Conservation (phyloP, 371 early-diverging fungal species). For the Mortierella sp. region DNA sequence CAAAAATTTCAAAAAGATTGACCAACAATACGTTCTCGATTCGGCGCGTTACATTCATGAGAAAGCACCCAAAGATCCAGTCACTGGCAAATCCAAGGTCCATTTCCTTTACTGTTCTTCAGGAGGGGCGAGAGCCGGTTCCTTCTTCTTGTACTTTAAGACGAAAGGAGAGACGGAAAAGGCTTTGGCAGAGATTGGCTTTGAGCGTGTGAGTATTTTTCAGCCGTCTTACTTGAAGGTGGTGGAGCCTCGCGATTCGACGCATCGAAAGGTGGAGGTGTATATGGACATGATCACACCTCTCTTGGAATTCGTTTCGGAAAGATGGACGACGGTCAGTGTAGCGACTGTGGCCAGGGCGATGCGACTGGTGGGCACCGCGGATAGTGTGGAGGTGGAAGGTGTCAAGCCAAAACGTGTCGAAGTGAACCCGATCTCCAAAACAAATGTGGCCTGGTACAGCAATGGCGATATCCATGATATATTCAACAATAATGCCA, state of each 20-base stretch:
- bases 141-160: constrained; percentile 73
- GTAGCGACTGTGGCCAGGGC: constrained; percentile 33
- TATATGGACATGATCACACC: constrained; percentile 16
- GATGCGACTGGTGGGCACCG: constrained; percentile 35
- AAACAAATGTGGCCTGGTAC: constrained; percentile 25
- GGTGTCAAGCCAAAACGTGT: constrained; percentile 25
- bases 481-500: constrained; percentile 34
- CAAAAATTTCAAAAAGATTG: constrained; percentile 75
- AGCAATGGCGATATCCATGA: constrained; percentile 40
- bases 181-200: constrained; percentile 67
- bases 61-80: constrained; percentile 62
- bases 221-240: constrained; percentile 68
- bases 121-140: constrained; percentile 63
- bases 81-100: constrained; percentile 54
- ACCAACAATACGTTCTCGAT: constrained; percentile 77
- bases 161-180: constrained; percentile 84
- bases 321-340: constrained; percentile 18
- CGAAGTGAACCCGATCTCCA: constrained; percentile 21
- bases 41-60: constrained; percentile 70
- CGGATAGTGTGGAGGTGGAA: constrained; percentile 19
- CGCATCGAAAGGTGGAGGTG: constrained; percentile 10
- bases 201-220: constrained; percentile 71
- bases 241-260: constrained; percentile 50
- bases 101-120: constrained; percentile 78
- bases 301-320: constrained; percentile 27